Evolutionary conservation across 108 stramenopile genomes (phyloP), one percentile per base, ranked within the genome.

Genomic region (Pseudonitzschia multistriata): DNA sequence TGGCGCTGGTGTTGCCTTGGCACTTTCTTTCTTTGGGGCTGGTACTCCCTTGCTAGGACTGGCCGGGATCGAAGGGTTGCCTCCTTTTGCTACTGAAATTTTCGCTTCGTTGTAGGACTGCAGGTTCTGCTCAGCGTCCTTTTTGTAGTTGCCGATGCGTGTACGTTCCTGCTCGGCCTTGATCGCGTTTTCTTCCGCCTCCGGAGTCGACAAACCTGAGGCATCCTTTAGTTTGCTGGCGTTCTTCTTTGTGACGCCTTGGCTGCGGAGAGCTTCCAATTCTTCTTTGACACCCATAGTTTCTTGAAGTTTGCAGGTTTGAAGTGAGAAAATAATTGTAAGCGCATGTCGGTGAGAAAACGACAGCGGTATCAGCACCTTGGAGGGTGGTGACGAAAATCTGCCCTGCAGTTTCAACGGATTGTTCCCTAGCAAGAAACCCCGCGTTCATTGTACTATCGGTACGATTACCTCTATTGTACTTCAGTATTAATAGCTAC

Each of bases 151-250:
- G n/a, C 34, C 40, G 19, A 42, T 47, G n/a, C 63, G 53, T 2
- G 15, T 52, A 13, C 62, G 61, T 22, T 70, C 47, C 8, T 59
- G 65, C 31, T 60, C 47, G 39, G 64, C 45, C 39, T 73, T 70
- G 25, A 79, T 35, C 11, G 67, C 62, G 17, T 19, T 17, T 0
- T 34, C 64, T 70, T 70, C 78, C 62, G 68, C 68, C 56, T 79
- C 78, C 10, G 78, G 78, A 30, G 78, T 79, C 1, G 73, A 74
- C 37, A 79, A 39, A 30, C 78, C 78, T 48, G 49, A 48, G 15
- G 73, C 72, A 59, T 55, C 65, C 62, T 79, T 34, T 24, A 79
- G 56, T 35, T 79, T 79, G 31, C 31, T 28, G 10, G 78, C 72
- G 30, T 70, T 53, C 1, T 71, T 65, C 55, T 78, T 78, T 5